Evolutionary conservation across 495 filamentous ascomycete species (phyloP), one percentile per base, ranked within the genome.

Genomic region (Talaromyces trachyspermus): DNA sequence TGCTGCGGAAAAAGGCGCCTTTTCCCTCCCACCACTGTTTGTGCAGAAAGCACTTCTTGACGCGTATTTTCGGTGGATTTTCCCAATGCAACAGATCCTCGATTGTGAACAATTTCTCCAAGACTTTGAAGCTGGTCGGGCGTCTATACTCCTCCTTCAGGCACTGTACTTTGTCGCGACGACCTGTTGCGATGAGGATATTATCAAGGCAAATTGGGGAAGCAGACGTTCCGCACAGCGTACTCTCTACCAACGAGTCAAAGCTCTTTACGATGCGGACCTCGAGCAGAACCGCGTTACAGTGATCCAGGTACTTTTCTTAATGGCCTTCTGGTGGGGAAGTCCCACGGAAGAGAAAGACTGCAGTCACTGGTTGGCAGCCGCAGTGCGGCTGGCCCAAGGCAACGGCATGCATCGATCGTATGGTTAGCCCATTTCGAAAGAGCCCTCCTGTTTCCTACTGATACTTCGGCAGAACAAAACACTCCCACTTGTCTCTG

Each of bases 51-150:
- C 50, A 3, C 54, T 69, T 12, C 45, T 71, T 4, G 50, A 61
- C 17, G 66, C 66, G 17, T 72, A 69, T 44, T 72, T 72, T 46
- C 56, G 60, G 24, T 70, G 68, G 66, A 65, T 72, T 36, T 65
- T 70, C 39, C 68, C 68, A 2, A 66, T 64, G 27, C 70, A 69
- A 24, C 68, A 64, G 0, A 62, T 70, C 36, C 37, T 72, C 5
- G 64, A 72, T 46, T 58, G 64, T 1, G 36, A 42, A 4, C 40
- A 49, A 1, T 50, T 67, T 8, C 53, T 56, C 40, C 43, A 49
- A n/a, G 46, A 50, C 1, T 65, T 64, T 39, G 46, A 50, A n/a
- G 43, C 59, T 10, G 52, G 59, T 2, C 57, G 44, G n/a, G 47
- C 69, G 12, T 69, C 68, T 3, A 66, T 64, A 0, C 46, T 72